phyloP scores from a whole-genome alignment of 306 rosid genomes.

The Medicago arabica region DNA sequence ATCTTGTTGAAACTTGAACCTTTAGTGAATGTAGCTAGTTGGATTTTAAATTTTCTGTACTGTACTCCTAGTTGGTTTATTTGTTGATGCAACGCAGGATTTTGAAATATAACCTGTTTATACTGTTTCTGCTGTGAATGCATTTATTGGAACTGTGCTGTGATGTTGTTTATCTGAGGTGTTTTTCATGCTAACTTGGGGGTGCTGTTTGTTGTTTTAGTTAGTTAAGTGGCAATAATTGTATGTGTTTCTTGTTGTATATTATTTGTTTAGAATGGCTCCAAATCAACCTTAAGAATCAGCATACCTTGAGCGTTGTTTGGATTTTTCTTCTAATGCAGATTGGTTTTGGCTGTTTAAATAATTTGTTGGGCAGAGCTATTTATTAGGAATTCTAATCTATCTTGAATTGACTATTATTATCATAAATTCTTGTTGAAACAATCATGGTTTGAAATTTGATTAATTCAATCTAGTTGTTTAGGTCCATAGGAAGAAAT shows the following conservation, averaged over 20 bases:
- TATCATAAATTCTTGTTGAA: neutral
- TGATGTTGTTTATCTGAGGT: neutral
- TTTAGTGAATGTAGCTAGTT: no score
- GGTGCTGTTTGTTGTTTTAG: neutral
- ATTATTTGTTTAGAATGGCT: conserved; percentile 20
- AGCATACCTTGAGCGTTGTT: neutral
- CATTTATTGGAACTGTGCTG: conserved; percentile 3
- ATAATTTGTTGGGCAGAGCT: conserved; percentile 14
- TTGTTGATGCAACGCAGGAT: neutral
- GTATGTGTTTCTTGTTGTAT: conserved; percentile 7
- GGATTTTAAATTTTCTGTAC: neutral
- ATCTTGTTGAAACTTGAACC: neutral
- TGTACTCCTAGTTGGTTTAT: conserved; percentile 8
- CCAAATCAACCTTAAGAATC: conserved; percentile 10
- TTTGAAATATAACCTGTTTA: neutral
- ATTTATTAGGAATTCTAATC: conserved; percentile 2
- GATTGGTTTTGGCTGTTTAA: neutral
- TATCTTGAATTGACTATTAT: neutral
- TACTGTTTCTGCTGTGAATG: neutral
- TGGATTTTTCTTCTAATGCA: conserved; percentile 8
- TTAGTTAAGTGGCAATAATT: neutral
- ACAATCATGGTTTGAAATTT: neutral
- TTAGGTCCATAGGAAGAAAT: neutral
- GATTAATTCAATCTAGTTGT: neutral
- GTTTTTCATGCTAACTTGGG: neutral